Base-by-base conservation (phyloP, 306 rosid species). In the Cyclanthera cordifolia region DNA sequence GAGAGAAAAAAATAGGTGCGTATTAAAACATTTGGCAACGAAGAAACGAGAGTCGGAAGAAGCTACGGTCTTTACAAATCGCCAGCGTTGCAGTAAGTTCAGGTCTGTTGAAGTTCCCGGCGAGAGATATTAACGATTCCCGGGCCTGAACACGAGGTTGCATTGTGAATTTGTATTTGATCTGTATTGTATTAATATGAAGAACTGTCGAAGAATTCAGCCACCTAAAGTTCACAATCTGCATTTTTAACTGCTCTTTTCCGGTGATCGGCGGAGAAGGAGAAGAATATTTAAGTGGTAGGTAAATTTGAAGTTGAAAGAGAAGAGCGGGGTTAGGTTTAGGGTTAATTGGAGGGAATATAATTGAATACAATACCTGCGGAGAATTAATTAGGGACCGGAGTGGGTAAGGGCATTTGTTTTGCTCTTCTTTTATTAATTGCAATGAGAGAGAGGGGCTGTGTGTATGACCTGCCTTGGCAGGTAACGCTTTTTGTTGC, bases 401-500 rank as follows among this genome's bases (percentile, higher is more conserved):
- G 32, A 64, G 52, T 64, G 6, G 71, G 39, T 45, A 66, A 47
- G 41, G 0, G 25, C 53, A 64, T 43, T 64, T 64, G 70, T 43
- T 43, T 63, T 7, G 13, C 53, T 64, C 52, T 64, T 64, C 37
- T 53, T 43, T 64, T 47, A 66, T 66, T 66, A 66, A 66, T 66
- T 66, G 71, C 71, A 43, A 21, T 21, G 12, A 61, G 37, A 14
- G 61, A 11, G 52, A 23, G 53, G 21, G 1, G 39, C 13, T 45
- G 41, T n/a, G 34, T 65, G 70, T 25, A 2, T 45, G 47, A 66
- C 25, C 71, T 66, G 71, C 55, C 55, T 24, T 66, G 71, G 55
- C 55, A 66, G 55, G 43, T 14, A 21, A 47, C 43, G 39, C 50
- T 32, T 66, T 66, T 43, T 46, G 30, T 46, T 4, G 37, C 54